Conservation (phyloP, 768 basidiomycete species). For the Panaeolus cyanescens region DNA sequence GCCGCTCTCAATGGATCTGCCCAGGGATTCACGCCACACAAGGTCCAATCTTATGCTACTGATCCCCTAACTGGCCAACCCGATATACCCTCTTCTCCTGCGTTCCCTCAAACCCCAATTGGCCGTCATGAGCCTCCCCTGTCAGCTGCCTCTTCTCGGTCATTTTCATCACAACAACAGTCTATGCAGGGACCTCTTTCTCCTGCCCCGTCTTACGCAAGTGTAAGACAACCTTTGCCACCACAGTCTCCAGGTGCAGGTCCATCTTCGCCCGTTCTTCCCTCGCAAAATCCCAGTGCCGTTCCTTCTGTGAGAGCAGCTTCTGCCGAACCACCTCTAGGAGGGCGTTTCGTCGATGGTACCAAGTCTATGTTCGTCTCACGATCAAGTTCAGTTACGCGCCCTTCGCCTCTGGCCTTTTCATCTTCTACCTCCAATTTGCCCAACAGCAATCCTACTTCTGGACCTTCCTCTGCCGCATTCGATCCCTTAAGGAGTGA, state of each 20-base stretch:
- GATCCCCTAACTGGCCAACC: constrained; percentile 12
- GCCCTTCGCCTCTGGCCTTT: constrained; percentile 32
- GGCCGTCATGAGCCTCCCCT: constrained; percentile 24
- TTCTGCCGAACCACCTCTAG: constrained; percentile 52
- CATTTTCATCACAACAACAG: constrained; percentile 18
- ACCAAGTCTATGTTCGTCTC: constrained; percentile 81
- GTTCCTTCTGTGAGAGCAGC: constrained; percentile 23
- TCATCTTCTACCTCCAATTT: constrained; percentile 36
- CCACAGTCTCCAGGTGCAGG: constrained; percentile 52
- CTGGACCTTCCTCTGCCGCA: constrained; percentile 17
- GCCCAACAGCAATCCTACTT: constrained; percentile 3
- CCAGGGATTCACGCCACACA: constrained; percentile 28
- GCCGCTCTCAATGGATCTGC: constrained; percentile 24
- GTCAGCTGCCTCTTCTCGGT: constrained; percentile 29
- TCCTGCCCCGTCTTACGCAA: constrained; percentile 16
- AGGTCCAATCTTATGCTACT: constrained; percentile 15
- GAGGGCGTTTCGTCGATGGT: constrained; percentile 71
- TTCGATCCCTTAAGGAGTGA: constrained; percentile 41
- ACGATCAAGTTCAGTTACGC: constrained; percentile 36
- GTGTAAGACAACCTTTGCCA: constrained; percentile 17
- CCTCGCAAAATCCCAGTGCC: constrained; percentile 25
- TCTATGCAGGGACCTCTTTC: constrained; percentile 18
- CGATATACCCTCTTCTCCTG: constrained; percentile 19
- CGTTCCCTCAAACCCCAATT: constrained; percentile 23
- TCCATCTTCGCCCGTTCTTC: constrained; percentile 44